phyloP scores from a whole-genome alignment of 2,329 filamentous ascomycete genomes.

The Apiospora malaysiana region DNA sequence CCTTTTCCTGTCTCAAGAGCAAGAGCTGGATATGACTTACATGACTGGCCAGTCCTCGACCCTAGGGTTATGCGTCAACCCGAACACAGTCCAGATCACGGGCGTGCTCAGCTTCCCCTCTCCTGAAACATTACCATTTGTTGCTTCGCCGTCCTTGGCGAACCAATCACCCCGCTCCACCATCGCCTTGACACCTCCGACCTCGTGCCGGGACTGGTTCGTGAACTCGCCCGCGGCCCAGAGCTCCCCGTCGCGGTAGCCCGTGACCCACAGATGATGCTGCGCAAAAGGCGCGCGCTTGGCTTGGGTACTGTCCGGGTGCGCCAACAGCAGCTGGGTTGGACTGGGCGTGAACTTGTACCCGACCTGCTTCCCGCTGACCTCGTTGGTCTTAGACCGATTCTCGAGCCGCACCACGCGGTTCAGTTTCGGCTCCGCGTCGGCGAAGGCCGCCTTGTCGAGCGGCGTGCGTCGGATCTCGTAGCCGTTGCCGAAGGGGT shows the following conservation, averaged over 20 bases:
- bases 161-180: constrained; percentile 54
- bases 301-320: constrained; percentile 49
- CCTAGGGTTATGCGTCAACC: constrained; percentile 54
- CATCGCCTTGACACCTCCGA: constrained; percentile 54
- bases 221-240: constrained; percentile 59
- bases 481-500: constrained; percentile 68
- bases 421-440: constrained; percentile 60
- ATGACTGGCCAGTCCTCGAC: constrained; percentile 59
- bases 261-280: constrained; percentile 56
- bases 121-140: constrained; percentile 21
- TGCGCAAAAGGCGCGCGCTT: constrained; percentile 51
- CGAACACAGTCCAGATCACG: constrained; percentile 58
- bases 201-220: constrained; percentile 52
- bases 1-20: not conserved
- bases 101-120: constrained; percentile 53
- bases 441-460: constrained; percentile 51
- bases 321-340: constrained; percentile 54
- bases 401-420: constrained; percentile 57
- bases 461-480: constrained; percentile 56
- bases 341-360: constrained; percentile 55
- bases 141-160: constrained; percentile 34
- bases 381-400: constrained; percentile 48
- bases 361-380: constrained; percentile 55
- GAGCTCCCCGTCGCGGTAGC: constrained; percentile 54
- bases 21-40: too few relatives aligned